Conservation (phyloP, 306 rosid genomes). For the Senna tora region DNA sequence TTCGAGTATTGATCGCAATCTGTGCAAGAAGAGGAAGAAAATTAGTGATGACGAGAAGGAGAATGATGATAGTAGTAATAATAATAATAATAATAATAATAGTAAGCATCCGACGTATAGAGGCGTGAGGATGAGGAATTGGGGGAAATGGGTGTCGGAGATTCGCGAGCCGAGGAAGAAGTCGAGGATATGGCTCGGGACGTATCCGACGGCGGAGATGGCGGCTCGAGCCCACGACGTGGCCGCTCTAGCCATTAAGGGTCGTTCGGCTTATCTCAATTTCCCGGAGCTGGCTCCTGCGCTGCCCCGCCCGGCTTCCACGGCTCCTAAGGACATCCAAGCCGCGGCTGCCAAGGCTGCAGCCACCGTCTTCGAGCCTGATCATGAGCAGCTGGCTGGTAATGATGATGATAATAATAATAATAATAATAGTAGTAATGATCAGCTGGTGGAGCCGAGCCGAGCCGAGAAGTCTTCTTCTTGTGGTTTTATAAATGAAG, state of each 20-base stretch:
- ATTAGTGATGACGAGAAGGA: conserved; percentile 35
- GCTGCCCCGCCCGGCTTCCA: conserved; percentile 70
- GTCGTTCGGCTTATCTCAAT: conserved; percentile 76
- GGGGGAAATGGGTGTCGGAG: conserved; percentile 98
- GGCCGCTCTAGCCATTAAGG: conserved; percentile 86
- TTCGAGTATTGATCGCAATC: too few relatives aligned
- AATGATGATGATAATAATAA: too few relatives aligned
- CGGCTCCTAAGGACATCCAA: conserved; percentile 88
- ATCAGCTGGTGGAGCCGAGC: conserved; percentile 26
- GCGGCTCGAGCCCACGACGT: conserved; percentile 97
- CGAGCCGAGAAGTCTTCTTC: conserved; percentile 34
- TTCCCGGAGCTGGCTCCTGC: conserved; percentile 64
- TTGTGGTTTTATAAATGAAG: conserved; percentile 40
- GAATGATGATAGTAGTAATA: neutral
- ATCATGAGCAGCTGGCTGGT: too few relatives aligned
- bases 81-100: neutral
- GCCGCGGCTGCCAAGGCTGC: conserved; percentile 90
- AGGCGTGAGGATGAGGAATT: conserved; percentile 80
- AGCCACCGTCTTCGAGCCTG: conserved; percentile 33
- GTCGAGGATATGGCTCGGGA: conserved; percentile 93
- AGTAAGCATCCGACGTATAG: conserved; percentile 62
- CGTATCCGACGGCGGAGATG: conserved; percentile 85
- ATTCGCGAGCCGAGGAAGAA: conserved; percentile 92
- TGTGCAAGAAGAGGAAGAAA: conserved; percentile 48
- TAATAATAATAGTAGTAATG: too few relatives aligned